These are phyloP conservation scores for Cajanus cajan DNA, from an alignment of 306 rosid genomes.

Conservation along the genomic window DNA sequence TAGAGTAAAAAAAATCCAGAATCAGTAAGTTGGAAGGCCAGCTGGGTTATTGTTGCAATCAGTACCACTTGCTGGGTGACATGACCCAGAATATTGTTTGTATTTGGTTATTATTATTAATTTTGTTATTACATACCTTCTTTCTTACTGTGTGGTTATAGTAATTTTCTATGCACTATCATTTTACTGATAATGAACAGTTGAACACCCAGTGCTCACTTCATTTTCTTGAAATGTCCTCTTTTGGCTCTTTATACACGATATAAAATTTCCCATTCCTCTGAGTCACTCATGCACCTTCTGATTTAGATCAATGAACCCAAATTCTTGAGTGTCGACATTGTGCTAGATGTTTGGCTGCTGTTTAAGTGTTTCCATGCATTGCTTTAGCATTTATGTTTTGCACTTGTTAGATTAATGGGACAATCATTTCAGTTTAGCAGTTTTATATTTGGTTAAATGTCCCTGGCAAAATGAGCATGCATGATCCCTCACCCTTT, in stretches of 20 bases:
- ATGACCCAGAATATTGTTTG: neutral
- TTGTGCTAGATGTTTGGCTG: neutral
- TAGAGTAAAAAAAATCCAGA: neutral
- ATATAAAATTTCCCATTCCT: neutral
- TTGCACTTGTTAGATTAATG: neutral
- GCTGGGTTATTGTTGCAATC: neutral
- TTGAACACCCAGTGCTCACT: neutral
- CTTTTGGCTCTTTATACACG: neutral
- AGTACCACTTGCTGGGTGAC: neutral
- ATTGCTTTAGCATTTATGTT: neutral
- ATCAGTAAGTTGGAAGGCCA: neutral
- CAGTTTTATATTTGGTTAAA: neutral
- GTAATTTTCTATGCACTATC: neutral
- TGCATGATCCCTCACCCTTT: neutral
- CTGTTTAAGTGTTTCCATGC: neutral
- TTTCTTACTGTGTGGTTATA: neutral
- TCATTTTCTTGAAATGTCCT: neutral
- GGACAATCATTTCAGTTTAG: neutral
- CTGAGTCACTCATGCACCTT: neutral
- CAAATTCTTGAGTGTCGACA: neutral
- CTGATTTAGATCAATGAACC: slow-evolving; percentile 9
- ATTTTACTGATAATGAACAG: neutral
- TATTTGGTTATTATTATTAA: neutral
- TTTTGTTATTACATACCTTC: neutral
- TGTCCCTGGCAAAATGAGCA: neutral